Percentiles rank a stretch among this genome's conserved stretches.
Conservation (phyloP, 2,329 filamentous ascomycete genomes). For the Botryotinia convoluta region DNA sequence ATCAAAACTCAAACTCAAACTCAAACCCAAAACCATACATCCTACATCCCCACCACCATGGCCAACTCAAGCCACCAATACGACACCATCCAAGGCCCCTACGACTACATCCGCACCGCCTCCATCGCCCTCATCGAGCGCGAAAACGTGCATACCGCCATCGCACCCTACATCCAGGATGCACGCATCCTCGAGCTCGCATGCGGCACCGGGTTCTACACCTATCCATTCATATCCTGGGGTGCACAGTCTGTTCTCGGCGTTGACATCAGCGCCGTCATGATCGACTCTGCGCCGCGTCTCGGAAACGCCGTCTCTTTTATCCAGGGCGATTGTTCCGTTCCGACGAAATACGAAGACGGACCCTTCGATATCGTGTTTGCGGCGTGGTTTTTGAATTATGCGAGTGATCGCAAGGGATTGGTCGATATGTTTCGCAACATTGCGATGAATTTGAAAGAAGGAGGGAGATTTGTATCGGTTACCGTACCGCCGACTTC, state of each 20-base stretch:
- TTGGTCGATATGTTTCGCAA: conserved; percentile 41
- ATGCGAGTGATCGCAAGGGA: conserved; percentile 34
- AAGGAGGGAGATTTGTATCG: conserved; percentile 39
- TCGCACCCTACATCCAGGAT: conserved; percentile 26
- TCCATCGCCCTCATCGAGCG: conserved; percentile 31
- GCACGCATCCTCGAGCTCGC: conserved; percentile 41
- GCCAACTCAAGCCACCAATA: conserved; percentile 23
- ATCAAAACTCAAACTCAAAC: not conserved
- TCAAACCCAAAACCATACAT: not conserved
- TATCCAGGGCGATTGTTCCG: conserved; percentile 35
- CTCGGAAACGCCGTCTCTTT: conserved; percentile 23
- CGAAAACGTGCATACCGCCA: conserved; percentile 25
- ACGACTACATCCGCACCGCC: conserved; percentile 26
- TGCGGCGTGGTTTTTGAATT: conserved; percentile 42
- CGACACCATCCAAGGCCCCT: conserved; percentile 29
- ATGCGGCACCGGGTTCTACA: conserved; percentile 42
- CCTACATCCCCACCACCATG: conserved; percentile 21
- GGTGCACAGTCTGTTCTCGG: conserved; percentile 39
- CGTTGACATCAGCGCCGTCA: conserved; percentile 40
- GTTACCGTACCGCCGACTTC: conserved; percentile 34
- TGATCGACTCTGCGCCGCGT: conserved; percentile 37
- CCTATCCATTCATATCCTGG: conserved; percentile 38
- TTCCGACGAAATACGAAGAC: conserved; percentile 29
- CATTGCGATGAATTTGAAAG: conserved; percentile 39
- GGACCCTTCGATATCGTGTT: conserved; percentile 41